Conservation (phyloP, 305 asterid genomes). For the Fraxinus paxiana region DNA sequence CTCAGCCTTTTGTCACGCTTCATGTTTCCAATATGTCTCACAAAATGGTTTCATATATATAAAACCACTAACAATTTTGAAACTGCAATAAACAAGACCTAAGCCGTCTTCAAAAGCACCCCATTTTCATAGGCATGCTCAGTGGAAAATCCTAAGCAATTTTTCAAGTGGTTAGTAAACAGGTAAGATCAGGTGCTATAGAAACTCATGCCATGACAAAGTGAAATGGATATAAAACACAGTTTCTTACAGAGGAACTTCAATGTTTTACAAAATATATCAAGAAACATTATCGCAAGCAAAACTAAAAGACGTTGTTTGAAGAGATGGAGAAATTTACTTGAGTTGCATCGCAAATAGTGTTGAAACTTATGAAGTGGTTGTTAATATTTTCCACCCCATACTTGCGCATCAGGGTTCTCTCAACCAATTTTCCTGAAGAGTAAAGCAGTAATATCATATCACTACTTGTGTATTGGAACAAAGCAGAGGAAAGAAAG, state of each 20-base stretch:
- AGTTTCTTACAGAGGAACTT: background rate
- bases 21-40: background rate
- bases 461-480: background rate
- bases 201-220: background rate
- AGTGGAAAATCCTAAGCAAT: background rate
- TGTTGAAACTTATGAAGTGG: slow-evolving; percentile 95
- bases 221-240: background rate
- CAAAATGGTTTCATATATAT: background rate
- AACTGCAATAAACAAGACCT: background rate
- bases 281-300: background rate
- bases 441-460: background rate
- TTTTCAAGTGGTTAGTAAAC: background rate
- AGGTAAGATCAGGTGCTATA: background rate
- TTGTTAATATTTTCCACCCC: slow-evolving; percentile 77
- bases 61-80: background rate
- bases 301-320: background rate
- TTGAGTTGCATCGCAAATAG: slow-evolving; percentile 87
- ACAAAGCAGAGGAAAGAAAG: slow-evolving; percentile 16
- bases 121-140: background rate
- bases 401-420: slow-evolving; percentile 75
- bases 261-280: background rate
- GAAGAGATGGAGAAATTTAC: slow-evolving; percentile 28
- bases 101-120: background rate
- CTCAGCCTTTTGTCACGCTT: background rate
- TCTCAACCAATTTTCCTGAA: slow-evolving; percentile 69